Evolutionary conservation across 2,329 filamentous ascomycete species (phyloP), one percentile per base, ranked within the genome.

Genomic region (Raffaelea ambrosiae): DNA sequence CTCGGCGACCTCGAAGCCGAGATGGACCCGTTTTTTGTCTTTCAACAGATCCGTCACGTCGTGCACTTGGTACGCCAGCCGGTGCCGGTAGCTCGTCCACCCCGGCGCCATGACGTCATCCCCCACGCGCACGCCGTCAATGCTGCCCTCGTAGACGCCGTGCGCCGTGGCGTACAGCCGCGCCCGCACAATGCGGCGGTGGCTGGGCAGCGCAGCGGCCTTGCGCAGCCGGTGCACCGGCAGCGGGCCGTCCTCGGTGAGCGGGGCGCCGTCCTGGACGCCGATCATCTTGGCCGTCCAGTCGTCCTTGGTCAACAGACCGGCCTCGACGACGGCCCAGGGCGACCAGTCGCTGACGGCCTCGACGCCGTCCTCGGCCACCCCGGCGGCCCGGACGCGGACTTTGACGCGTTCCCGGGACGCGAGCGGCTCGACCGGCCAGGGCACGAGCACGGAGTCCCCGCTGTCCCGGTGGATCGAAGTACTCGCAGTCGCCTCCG

Each of bases 1-100:
- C 55, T 71, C 68, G 9, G 58, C 68, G 21, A 72, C 63, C 18
- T 65, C 61, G 5, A 65, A 61, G n/a, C n/a, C n/a, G n/a, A n/a
- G n/a, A n/a, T 38, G 35, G 14, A 7, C 53, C 57, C 4, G n/a
- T n/a, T 53, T 13, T 13, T 29, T 29, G 26, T 7, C 48, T 4
- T 51, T 41, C 7, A 71, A 42, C 2, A 66, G 55, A 1, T 53
- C 35, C 4, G 58, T 61, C 4, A 73, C 64, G 54, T 73, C 68
- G 50, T 64, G 69, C 0, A 62, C 64, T 52, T 71, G 63, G 47
- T 72, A 74, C 8, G 58, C 55, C 16, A 67, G 59, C 5, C 67
- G 60, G 47, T 65, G 58, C 1, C 61, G 54, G 54, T 73, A 73
- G 42, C 59, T 59, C 21, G 60, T 61, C 65, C 67, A 72, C 2